phyloP scores from a whole-genome alignment of 1,139 yeast species.

The Yamadazyma pseudoaaseri region DNA sequence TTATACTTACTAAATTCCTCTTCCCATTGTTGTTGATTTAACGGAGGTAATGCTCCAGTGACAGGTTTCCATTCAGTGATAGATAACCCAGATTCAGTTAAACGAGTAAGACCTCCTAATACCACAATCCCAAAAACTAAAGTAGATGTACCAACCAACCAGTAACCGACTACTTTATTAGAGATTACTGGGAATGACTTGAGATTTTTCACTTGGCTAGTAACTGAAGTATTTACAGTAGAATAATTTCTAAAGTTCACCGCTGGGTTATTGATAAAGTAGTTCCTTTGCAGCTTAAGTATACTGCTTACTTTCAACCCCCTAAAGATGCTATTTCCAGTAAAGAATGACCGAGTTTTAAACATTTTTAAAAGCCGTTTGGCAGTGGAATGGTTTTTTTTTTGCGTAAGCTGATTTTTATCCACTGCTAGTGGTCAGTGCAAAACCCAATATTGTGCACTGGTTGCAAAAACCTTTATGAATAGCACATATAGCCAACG shows the following conservation, averaged over 20 bases:
- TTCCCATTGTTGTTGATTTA: constrained; percentile 78
- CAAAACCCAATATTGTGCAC: background rate
- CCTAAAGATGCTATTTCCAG: constrained; percentile 12
- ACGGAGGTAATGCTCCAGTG: constrained; percentile 90
- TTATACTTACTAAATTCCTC: constrained; percentile 78
- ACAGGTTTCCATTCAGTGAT: constrained; percentile 99
- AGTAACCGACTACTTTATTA: constrained; percentile 67
- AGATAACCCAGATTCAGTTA: constrained; percentile 93
- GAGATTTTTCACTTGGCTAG: constrained; percentile 4
- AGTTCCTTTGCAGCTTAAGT: constrained; percentile 12
- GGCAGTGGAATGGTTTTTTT: constrained; percentile 2
- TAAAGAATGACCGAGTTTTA: constrained; percentile 13
- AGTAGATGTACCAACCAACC: constrained; percentile 89
- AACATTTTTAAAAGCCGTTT: constrained; percentile 9
- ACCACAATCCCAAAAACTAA: constrained; percentile 93
- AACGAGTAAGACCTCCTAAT: constrained; percentile 92
- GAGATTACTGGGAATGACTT: constrained; percentile 25
- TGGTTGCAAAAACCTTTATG: constrained; percentile 5
- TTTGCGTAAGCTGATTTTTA: constrained; percentile 1
- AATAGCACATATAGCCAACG: background rate
- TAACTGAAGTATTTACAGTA: constrained; percentile 7
- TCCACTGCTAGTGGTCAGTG: constrained; percentile 1
- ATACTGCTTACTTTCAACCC: constrained; percentile 10
- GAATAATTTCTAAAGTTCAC: constrained; percentile 11
- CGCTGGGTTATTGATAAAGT: constrained; percentile 10